Evolutionary conservation across 2,329 filamentous ascomycete genomes (phyloP).

Genomic region (Orbilia ellipsospora): DNA sequence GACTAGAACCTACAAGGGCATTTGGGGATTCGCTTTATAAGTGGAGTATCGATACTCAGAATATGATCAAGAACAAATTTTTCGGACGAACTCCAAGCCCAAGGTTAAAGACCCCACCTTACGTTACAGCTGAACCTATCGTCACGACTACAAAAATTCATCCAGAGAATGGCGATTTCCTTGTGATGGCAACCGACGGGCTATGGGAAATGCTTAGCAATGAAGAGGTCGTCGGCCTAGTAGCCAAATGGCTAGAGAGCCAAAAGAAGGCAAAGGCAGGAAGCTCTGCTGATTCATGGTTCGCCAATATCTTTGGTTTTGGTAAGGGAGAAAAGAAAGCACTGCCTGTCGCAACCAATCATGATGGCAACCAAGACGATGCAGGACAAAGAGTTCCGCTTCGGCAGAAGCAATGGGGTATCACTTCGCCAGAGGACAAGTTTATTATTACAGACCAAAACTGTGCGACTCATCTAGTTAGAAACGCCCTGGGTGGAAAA

Average conservation of each 20-base stretch:
- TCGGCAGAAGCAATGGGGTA: conserved; percentile 89
- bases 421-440: conserved; percentile 77
- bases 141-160: conserved; percentile 92
- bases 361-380: conserved; percentile 68
- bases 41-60: conserved; percentile 86
- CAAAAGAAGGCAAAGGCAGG: conserved; percentile 66
- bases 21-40: conserved; percentile 98
- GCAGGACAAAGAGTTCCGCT: conserved; percentile 84
- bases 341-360: conserved; percentile 72
- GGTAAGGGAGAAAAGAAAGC: conserved; percentile 67
- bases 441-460: conserved; percentile 97
- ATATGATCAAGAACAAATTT: conserved; percentile 83
- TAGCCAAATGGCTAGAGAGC: conserved; percentile 94
- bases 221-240: conserved; percentile 94
- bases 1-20: conserved; percentile 89
- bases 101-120: conserved; percentile 88
- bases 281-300: conserved; percentile 67
- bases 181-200: conserved; percentile 95
- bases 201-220: conserved; percentile 99
- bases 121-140: conserved; percentile 95
- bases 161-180: conserved; percentile 89
- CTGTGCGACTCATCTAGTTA: conserved; percentile 91
- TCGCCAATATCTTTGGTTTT: conserved; percentile 72
- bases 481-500: conserved; percentile 92
- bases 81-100: conserved; percentile 83